These are phyloP conservation scores for Perkinsus chesapeaki DNA, from an alignment of 169 alveolate species.

Conservation along the genomic window DNA sequence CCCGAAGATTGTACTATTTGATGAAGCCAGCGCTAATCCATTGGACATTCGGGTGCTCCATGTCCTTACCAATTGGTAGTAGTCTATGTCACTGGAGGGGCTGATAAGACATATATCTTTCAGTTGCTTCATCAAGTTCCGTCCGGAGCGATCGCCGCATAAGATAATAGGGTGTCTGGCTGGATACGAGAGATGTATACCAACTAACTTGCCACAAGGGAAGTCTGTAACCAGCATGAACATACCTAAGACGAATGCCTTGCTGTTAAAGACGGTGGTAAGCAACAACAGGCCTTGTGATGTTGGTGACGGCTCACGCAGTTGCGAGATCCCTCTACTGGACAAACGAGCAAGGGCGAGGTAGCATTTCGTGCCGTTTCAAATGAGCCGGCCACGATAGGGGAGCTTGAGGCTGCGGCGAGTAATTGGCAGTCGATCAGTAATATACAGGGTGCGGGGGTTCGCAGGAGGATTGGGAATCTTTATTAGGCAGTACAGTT, in stretches of 20 bases:
- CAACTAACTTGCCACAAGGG: not conserved
- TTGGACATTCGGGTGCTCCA: not conserved
- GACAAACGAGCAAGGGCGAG: not conserved
- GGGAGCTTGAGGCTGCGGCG: not conserved
- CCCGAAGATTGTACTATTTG: not conserved
- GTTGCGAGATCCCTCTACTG: not conserved
- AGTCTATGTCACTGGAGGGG: not conserved
- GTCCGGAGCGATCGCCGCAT: not conserved
- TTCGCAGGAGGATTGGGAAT: not conserved
- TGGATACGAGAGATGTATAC: not conserved
- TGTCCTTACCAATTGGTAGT: not conserved
- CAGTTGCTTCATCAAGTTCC: not conserved
- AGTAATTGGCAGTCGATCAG: not conserved
- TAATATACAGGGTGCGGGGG: not conserved
- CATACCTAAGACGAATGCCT: not conserved
- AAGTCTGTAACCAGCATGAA: not conserved
- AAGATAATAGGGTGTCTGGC: not conserved
- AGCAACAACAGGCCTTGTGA: not conserved
- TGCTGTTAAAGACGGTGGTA: not conserved
- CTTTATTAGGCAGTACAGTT: not conserved
- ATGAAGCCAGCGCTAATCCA: not conserved
- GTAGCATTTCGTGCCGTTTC: not conserved
- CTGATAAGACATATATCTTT: not conserved
- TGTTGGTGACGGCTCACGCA: not conserved
- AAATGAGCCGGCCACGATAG: not conserved